A percentile compares a stretch with the other conserved stretches of the same genome.
Conservation (phyloP, 371 early-diverging fungal genomes). For the Rhizomucor pusillus region DNA sequence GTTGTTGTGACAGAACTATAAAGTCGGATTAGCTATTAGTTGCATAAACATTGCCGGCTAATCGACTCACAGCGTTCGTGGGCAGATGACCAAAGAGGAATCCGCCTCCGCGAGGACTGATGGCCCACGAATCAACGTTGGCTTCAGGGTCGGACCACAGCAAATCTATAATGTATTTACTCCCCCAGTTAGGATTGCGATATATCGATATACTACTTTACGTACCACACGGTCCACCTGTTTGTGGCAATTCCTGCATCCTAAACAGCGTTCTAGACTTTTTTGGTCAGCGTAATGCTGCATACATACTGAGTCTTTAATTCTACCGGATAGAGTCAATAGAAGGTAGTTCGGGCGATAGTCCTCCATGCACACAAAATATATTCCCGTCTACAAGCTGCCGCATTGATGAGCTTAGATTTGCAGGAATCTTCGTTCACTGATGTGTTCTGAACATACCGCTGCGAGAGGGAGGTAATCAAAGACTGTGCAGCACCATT, state of each 20-base stretch:
- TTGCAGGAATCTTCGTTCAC: background rate
- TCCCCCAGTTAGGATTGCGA: background rate
- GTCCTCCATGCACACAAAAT: slow-evolving; percentile 98
- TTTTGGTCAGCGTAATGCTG: background rate
- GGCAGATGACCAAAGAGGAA: slow-evolving; percentile 97
- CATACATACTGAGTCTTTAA: background rate
- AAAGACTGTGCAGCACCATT: slow-evolving; percentile 98
- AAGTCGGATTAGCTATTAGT: background rate
- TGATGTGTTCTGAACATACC: slow-evolving; percentile 41
- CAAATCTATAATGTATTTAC: slow-evolving; percentile 58
- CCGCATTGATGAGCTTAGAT: background rate
- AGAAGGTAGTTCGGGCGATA: slow-evolving; percentile 88
- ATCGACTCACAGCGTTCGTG: slow-evolving; percentile 61
- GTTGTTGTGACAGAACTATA: slow-evolving; percentile 95
- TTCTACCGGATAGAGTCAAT: slow-evolving; percentile 48
- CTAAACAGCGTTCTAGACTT: slow-evolving; percentile 41
- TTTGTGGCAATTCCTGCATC: slow-evolving; percentile 51
- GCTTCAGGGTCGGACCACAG: slow-evolving; percentile 99
- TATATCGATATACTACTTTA: background rate
- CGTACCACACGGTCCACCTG: slow-evolving; percentile 49
- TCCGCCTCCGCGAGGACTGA: slow-evolving; percentile 98
- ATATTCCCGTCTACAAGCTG: slow-evolving; percentile 51
- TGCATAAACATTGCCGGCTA: background rate
- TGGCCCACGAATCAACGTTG: slow-evolving; percentile 96
- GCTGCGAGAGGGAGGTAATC: slow-evolving; percentile 98